A percentile compares a stretch with the other conserved stretches of the same genome.
Evolutionary conservation across 2,329 filamentous ascomycete species (phyloP).

Genomic region (Penicillium sp.): DNA sequence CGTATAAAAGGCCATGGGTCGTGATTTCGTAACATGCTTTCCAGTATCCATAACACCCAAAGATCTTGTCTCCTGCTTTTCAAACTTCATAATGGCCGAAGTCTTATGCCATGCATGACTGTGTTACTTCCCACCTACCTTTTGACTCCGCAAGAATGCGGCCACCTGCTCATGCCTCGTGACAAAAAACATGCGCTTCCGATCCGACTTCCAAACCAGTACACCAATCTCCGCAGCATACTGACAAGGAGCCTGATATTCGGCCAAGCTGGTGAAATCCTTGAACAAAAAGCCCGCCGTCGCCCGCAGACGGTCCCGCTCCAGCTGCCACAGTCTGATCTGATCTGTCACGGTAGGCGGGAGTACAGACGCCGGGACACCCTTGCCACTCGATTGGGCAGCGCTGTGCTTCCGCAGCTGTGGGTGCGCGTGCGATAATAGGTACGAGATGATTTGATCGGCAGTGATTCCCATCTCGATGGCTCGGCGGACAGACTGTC

Average conservation of each 20-base stretch:
- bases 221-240: constrained; percentile 91
- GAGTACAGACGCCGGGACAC: constrained; percentile 61
- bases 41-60: constrained; percentile 7
- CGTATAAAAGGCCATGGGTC: constrained; percentile 8
- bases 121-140: constrained; percentile 13
- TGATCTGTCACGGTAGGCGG: constrained; percentile 97
- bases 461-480: constrained; percentile 89
- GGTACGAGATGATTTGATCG: constrained; percentile 91
- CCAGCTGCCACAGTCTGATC: constrained; percentile 95
- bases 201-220: constrained; percentile 79
- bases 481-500: constrained; percentile 80
- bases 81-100: background rate
- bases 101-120: background rate
- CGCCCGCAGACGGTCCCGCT: constrained; percentile 89
- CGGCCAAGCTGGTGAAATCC: constrained; percentile 73
- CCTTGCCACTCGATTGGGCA: constrained; percentile 39
- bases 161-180: constrained; percentile 85
- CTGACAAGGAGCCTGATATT: constrained; percentile 51
- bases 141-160: constrained; percentile 69
- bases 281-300: constrained; percentile 82
- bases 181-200: constrained; percentile 82
- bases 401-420: constrained; percentile 71
- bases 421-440: constrained; percentile 88
- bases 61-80: constrained; percentile 1
- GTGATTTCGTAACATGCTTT: constrained; percentile 18